Evolutionary conservation across 129 eudicot genomes (phyloP), one percentile per base, ranked within the genome.

Genomic region (Lactuca saligna): DNA sequence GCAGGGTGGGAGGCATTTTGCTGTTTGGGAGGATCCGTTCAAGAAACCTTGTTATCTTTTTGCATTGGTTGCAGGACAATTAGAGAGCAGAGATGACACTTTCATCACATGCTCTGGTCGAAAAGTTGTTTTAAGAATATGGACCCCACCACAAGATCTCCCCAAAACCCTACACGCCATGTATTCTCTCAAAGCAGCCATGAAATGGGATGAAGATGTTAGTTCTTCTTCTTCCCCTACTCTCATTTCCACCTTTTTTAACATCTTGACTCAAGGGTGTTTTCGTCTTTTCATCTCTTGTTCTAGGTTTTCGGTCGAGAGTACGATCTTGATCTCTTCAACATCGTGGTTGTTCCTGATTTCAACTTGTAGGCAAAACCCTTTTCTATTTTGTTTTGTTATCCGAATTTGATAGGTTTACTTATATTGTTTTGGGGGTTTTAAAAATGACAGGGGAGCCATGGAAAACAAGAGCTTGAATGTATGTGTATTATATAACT

Each of bases 151-250:
- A 53, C 87, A 90, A 37, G 99, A 93, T 76, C 69, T 93, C 34
- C 88, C 99, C 11, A 93, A 93, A 80, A 93, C 99, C 2, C 84
- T 61, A 32, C 99, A 93, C 76, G 99, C 99, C 10, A 93, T 93
- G 99, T 93, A 88, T 70, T 91, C 96, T 70, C 89, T 91, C 29
- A 91, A 91, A 85, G 93, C 92, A 0, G 93, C 97, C 48, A 91
- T 91, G 97, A 91, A 91, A 80, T 91, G 97, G 97, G 97, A 91
- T 65, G 97, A 91, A 77, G 97, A 93, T 60, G 99, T 93, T 63
- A 75, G 95, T 61, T 44, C 15, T 53, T 37, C 17, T 6, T 17
- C 63, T 25, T 25, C 29, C 29, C 51, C 10, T 57, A 49, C 57
- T 10, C 55, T 56, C 12, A 11, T 3, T 46, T 12, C 15, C 51